Percentiles rank a stretch among this genome's conserved stretches.
Conservation (phyloP, 345 rosid genomes). For the Populus ilicifolia region DNA sequence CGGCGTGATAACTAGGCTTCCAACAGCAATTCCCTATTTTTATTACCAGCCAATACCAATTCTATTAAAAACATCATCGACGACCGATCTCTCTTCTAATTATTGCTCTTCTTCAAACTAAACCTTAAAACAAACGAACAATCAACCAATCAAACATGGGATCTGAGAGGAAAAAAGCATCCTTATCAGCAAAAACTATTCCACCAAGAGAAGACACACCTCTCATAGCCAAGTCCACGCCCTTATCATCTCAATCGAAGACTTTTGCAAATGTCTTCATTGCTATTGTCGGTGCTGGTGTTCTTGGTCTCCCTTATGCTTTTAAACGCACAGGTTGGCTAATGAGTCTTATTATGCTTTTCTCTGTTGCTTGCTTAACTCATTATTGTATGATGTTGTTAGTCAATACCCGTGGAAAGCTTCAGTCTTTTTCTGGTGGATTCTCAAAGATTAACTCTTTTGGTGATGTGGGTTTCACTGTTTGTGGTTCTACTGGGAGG, state of each 20-base stretch:
- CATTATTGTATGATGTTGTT: slow-evolving; percentile 78
- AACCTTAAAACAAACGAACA: background rate
- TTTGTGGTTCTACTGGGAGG: slow-evolving; percentile 70
- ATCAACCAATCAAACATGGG: slow-evolving; percentile 36
- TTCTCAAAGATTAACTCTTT: slow-evolving; percentile 53
- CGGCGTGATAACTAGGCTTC: no score
- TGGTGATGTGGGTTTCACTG: slow-evolving; percentile 76
- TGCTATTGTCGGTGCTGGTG: slow-evolving; percentile 82
- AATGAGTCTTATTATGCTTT: slow-evolving; percentile 59
- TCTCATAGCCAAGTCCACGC: slow-evolving; percentile 41
- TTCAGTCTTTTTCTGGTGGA: slow-evolving; percentile 39
- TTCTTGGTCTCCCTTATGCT: slow-evolving; percentile 80
- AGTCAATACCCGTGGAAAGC: slow-evolving; percentile 70
- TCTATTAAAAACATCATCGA: background rate
- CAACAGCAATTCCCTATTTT: no score
- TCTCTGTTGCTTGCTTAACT: slow-evolving; percentile 53
- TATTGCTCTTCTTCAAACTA: background rate
- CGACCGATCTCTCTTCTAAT: background rate
- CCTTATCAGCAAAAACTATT: slow-evolving; percentile 39
- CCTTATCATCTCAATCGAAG: slow-evolving; percentile 60
- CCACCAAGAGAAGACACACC: slow-evolving; percentile 59
- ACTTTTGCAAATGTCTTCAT: slow-evolving; percentile 91
- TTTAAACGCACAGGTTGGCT: slow-evolving; percentile 91
- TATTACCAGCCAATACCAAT: no score
- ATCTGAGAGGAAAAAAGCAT: slow-evolving; percentile 29